These are phyloP conservation scores for Asparagopsis taxiformis DNA, from an alignment of 31 red algal species.

Conservation along the genomic window DNA sequence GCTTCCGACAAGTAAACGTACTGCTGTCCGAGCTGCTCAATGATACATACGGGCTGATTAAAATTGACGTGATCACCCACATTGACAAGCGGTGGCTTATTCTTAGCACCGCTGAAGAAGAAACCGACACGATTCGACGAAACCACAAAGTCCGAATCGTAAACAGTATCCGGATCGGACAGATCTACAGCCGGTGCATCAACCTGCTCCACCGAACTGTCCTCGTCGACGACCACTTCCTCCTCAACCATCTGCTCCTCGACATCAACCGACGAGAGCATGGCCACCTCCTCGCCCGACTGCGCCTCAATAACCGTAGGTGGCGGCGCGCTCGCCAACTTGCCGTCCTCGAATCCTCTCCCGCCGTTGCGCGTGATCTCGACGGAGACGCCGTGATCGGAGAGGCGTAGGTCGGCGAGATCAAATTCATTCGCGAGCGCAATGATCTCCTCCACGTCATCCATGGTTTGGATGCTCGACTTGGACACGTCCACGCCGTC, in stretches of 20 bases:
- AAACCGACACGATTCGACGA: conserved; percentile 80
- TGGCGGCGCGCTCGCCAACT: conserved; percentile 6
- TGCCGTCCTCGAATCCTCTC: conserved; percentile 56
- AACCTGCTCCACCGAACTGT: background rate
- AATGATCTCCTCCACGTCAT: conserved; percentile 64
- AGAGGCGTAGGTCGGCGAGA: conserved; percentile 54
- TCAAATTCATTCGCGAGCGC: conserved; percentile 48
- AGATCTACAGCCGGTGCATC: background rate
- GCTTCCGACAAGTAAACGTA: conserved; percentile 92
- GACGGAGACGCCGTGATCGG: conserved; percentile 45
- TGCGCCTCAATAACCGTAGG: background rate
- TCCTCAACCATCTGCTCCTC: conserved; percentile 7
- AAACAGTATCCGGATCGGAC: conserved; percentile 22
- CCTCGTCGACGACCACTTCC: background rate
- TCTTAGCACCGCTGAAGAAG: conserved; percentile 78
- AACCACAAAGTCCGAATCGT: conserved; percentile 80
- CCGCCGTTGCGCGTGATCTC: conserved; percentile 55
- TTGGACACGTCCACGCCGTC: conserved; percentile 9
- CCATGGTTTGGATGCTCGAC: conserved; percentile 46
- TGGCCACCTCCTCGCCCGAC: background rate
- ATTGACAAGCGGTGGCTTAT: conserved; percentile 81
- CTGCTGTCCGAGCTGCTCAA: conserved; percentile 88
- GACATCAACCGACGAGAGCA: background rate
- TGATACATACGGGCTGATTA: conserved; percentile 89
- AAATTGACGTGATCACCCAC: conserved; percentile 77